These are phyloP conservation scores for Eimeria tenella DNA, from an alignment of 169 alveolate species.

Conservation along the genomic window DNA sequence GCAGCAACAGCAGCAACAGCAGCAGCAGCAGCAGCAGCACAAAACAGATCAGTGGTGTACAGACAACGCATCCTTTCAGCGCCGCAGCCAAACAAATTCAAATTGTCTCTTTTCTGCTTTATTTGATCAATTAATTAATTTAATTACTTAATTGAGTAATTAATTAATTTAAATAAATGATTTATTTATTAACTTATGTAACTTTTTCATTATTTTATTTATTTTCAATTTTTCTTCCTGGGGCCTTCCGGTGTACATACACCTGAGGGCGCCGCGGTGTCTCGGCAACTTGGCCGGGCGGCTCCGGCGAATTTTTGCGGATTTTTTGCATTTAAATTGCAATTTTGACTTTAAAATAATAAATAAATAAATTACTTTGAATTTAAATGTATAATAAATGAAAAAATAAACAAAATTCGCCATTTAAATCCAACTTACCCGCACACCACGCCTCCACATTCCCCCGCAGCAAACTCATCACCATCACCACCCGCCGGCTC, in stretches of 20 bases:
- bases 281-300: background rate
- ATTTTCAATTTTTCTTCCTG: background rate
- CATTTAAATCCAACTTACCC: background rate
- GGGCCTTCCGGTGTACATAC: background rate
- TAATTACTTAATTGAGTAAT: background rate
- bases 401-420: background rate
- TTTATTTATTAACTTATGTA: background rate
- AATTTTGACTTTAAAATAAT: too few relatives aligned
- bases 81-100: background rate
- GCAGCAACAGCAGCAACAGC: background rate
- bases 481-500: constrained; percentile 22
- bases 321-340: background rate
- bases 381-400: background rate
- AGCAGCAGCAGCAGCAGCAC: background rate
- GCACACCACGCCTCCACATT: constrained; percentile 23
- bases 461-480: constrained; percentile 1
- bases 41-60: too few relatives aligned
- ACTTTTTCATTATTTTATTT: background rate
- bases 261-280: background rate
- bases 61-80: too few relatives aligned
- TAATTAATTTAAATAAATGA: too few relatives aligned
- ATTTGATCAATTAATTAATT: too few relatives aligned
- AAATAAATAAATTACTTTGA: background rate
- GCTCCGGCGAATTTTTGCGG: background rate
- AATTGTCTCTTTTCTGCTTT: too few relatives aligned